Evolutionary conservation across 1,139 yeast genomes (phyloP).

Genomic region (Blastobotrys persicus): DNA sequence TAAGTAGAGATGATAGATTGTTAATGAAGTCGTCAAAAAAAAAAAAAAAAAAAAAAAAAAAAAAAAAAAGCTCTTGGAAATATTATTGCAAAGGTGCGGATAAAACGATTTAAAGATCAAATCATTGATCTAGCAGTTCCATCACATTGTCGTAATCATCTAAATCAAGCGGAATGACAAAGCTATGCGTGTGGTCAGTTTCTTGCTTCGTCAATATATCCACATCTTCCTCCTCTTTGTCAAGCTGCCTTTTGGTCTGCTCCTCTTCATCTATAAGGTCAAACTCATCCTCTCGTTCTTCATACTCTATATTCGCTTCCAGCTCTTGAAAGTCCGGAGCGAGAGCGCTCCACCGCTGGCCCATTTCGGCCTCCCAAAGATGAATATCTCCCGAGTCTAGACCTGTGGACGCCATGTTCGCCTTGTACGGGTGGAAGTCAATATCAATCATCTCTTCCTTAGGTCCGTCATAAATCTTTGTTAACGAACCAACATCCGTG

Average conservation of each 20-base stretch:
- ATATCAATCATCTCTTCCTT: conserved; percentile 78
- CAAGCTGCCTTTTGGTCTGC: conserved; percentile 55
- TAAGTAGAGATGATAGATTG: no score
- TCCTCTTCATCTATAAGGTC: conserved; percentile 72
- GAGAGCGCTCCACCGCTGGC: conserved; percentile 94
- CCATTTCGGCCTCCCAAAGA: conserved; percentile 77
- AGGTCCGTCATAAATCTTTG: conserved; percentile 90
- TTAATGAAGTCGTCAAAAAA: no score
- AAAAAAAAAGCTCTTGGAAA: no score
- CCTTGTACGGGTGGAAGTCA: conserved; percentile 71
- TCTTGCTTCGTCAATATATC: conserved; percentile 54
- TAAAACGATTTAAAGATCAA: no score
- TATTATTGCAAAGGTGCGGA: no score
- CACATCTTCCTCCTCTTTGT: conserved; percentile 68
- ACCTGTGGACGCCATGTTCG: conserved; percentile 84
- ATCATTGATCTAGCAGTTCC: not conserved
- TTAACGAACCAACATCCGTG: conserved; percentile 78
- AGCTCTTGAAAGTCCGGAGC: conserved; percentile 97
- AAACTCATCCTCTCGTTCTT: conserved; percentile 89
- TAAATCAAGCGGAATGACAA: conserved; percentile 34
- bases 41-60: no score
- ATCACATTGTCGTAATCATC: conserved; percentile 18
- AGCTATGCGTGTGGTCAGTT: conserved; percentile 14
- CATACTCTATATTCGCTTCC: conserved; percentile 86
- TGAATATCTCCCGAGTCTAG: conserved; percentile 81